phyloP scores from a whole-genome alignment of 2,329 filamentous ascomycete genomes.

The Fusarium liriodendri region DNA sequence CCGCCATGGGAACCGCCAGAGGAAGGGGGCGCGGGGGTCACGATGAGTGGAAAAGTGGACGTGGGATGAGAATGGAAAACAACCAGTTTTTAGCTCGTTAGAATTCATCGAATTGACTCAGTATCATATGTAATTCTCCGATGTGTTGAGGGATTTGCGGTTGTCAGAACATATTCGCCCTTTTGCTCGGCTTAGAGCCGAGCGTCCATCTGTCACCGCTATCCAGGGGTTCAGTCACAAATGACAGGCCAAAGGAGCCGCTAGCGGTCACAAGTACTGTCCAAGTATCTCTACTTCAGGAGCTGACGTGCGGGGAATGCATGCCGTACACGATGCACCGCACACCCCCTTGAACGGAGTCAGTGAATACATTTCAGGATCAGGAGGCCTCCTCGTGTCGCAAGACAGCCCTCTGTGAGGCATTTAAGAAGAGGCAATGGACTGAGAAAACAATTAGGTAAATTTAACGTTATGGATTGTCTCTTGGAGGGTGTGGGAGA shows the following conservation, averaged over 20 bases:
- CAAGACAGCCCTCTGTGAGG: background rate
- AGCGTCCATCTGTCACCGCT: background rate
- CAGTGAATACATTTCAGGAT: background rate
- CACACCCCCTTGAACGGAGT: background rate
- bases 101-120: too few relatives aligned
- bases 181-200: background rate
- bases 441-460: background rate
- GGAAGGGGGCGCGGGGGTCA: background rate
- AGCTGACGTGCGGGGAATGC: background rate
- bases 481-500: background rate
- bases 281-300: background rate
- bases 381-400: background rate
- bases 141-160: background rate
- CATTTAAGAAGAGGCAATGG: background rate
- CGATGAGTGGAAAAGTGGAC: background rate
- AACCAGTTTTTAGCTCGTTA: background rate
- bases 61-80: background rate
- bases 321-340: background rate
- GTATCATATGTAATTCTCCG: background rate
- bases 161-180: background rate
- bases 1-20: background rate
- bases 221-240: background rate
- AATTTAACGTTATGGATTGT: conserved; percentile 3
- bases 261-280: background rate
- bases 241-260: background rate